These are phyloP conservation scores for Hypoxylon sp. DNA, from an alignment of 2,329 filamentous ascomycete species.

Conservation along the genomic window DNA sequence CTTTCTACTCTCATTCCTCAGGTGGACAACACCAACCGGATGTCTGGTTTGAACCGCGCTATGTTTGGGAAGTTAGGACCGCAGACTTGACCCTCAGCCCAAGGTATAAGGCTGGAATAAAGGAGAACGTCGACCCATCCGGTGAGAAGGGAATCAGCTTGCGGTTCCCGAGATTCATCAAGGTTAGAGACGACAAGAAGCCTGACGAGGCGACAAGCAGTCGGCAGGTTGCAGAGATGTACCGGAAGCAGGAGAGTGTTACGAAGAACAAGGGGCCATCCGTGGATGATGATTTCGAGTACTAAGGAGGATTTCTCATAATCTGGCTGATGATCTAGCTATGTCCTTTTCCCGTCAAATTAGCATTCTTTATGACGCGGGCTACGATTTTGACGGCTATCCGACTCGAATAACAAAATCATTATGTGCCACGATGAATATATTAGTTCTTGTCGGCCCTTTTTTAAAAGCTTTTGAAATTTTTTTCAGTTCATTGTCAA, in stretches of 20 bases:
- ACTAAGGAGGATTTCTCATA: conserved; percentile 66
- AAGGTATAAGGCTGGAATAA: conserved; percentile 90
- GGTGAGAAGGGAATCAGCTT: conserved; percentile 87
- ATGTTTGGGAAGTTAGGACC: conserved; percentile 98
- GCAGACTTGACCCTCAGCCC: conserved; percentile 95
- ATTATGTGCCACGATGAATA: conserved; percentile 10
- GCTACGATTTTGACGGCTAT: background rate
- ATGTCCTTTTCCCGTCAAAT: conserved; percentile 15
- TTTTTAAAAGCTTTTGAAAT: background rate
- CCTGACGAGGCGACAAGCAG: conserved; percentile 89
- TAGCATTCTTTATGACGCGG: conserved; percentile 21
- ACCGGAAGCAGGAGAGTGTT: conserved; percentile 92
- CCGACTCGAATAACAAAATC: background rate
- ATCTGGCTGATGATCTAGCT: conserved; percentile 29
- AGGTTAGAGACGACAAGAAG: conserved; percentile 94
- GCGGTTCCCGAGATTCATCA: conserved; percentile 93
- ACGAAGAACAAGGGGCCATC: conserved; percentile 86
- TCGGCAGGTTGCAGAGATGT: conserved; percentile 95
- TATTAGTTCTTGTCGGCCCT: background rate
- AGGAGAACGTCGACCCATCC: conserved; percentile 80
- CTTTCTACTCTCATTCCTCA: conserved; percentile 89
- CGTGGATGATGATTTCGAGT: conserved; percentile 98
- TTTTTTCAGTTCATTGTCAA: background rate
- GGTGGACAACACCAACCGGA: conserved; percentile 95
- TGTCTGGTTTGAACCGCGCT: conserved; percentile 96